Percentiles rank a stretch among this genome's conserved stretches.
Conservation (phyloP, 169 alveolate species). For the Eimeria praecox region DNA sequence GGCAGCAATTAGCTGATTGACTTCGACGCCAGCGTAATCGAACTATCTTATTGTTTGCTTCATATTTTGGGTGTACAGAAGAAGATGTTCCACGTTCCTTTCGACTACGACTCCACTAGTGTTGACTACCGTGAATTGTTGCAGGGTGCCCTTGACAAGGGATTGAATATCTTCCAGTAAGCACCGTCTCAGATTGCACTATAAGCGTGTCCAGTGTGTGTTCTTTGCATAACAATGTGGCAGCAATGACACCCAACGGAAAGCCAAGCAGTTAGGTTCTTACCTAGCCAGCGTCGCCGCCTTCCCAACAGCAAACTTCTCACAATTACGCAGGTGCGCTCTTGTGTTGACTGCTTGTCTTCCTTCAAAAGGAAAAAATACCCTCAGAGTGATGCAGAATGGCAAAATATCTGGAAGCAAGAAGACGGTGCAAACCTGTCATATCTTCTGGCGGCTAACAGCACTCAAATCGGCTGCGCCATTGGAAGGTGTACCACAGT, state of each 20-base stretch:
- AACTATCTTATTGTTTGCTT: not conserved
- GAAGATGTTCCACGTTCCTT: not conserved
- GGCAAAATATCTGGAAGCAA: not conserved
- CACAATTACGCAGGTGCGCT: not conserved
- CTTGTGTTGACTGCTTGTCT: not conserved
- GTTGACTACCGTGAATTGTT: not conserved
- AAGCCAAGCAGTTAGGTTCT: not conserved
- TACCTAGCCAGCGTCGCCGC: not conserved
- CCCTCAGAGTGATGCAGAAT: not conserved
- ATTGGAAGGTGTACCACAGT: not conserved
- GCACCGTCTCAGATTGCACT: not conserved
- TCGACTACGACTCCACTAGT: not conserved
- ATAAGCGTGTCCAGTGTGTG: not conserved
- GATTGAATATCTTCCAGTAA: not conserved
- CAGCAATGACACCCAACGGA: not conserved
- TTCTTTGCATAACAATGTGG: not conserved
- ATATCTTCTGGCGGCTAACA: not conserved
- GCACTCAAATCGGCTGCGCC: not conserved
- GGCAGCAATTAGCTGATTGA: not conserved
- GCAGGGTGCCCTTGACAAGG: not conserved
- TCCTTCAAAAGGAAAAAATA: not conserved
- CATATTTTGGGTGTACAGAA: not conserved
- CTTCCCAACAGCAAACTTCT: not conserved
- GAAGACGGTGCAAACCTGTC: not conserved
- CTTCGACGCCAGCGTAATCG: not conserved